A percentile compares a stretch with the other conserved stretches of the same genome.
phyloP scores from a whole-genome alignment of 441 rosid species.

The Gossypium aridum region DNA sequence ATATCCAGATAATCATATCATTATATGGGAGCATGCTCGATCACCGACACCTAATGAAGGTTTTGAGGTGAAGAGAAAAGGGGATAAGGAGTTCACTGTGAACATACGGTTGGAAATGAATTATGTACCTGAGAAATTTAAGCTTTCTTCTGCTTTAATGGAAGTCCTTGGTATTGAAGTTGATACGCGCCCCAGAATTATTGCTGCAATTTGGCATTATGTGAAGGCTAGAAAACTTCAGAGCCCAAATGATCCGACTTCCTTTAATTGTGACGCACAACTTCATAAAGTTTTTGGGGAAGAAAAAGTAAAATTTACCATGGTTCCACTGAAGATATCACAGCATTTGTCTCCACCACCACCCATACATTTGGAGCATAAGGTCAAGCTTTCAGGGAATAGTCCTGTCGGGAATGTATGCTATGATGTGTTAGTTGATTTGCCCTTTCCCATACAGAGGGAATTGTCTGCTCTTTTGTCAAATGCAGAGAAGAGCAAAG shows the following conservation, averaged over 20 bases:
- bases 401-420: constrained; percentile 78
- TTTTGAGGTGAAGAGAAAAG: constrained; percentile 94
- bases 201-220: constrained; percentile 94
- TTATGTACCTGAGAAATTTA: constrained; percentile 79
- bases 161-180: constrained; percentile 94
- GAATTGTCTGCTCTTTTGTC: constrained; percentile 69
- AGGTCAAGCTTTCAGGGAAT: constrained; percentile 83
- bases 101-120: constrained; percentile 84
- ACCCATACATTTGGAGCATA: constrained; percentile 85
- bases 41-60: constrained; percentile 89
- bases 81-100: constrained; percentile 75
- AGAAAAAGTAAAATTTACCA: constrained; percentile 71
- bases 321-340: constrained; percentile 79
- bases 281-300: constrained; percentile 88
- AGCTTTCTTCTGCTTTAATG: constrained; percentile 76
- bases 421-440: constrained; percentile 88
- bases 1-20: constrained; percentile 77
- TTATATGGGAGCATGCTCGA: constrained; percentile 83
- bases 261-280: constrained; percentile 75
- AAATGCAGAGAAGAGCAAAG: constrained; percentile 88
- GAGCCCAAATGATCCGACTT: constrained; percentile 80
- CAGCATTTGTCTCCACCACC: constrained; percentile 73
- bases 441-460: constrained; percentile 84
- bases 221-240: constrained; percentile 92
- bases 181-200: constrained; percentile 89